Conservation (phyloP, 192 early-diverging fungal species). For the Pilaira anomala region DNA sequence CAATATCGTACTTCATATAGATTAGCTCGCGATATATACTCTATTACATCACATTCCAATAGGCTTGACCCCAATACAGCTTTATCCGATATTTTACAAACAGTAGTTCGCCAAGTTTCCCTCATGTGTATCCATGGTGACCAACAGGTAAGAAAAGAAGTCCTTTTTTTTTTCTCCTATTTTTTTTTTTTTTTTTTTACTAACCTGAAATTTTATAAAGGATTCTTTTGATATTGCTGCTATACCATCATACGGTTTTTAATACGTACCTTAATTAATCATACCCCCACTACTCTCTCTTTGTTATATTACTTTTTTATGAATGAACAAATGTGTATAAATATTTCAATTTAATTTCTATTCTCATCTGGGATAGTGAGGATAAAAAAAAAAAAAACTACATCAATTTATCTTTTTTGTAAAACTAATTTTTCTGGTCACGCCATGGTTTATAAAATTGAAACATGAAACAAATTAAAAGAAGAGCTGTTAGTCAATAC, state of each 20-base stretch:
- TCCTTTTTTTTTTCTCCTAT: background rate
- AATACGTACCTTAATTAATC: background rate
- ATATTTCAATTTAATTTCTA: no score
- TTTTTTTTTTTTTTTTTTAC: background rate
- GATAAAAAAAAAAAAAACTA: no score
- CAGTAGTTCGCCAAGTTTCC: background rate
- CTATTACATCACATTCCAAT: background rate
- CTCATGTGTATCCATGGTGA: slow-evolving; percentile 4
- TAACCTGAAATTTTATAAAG: background rate
- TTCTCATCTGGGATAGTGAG: no score
- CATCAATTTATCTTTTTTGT: no score
- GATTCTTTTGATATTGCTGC: slow-evolving; percentile 6
- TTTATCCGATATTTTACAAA: slow-evolving; percentile 13
- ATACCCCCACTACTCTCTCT: background rate
- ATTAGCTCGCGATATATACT: background rate
- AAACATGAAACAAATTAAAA: no score
- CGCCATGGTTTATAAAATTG: no score
- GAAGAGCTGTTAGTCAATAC: no score
- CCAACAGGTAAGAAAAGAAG: slow-evolving; percentile 2
- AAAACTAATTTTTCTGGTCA: no score
- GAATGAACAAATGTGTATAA: no score
- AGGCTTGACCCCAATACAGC: background rate
- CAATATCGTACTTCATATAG: slow-evolving; percentile 7
- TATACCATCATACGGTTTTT: slow-evolving; percentile 7
- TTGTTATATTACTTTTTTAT: background rate